Conservation (phyloP, 2,329 filamentous ascomycete species). For the Huntiella decipiens region DNA sequence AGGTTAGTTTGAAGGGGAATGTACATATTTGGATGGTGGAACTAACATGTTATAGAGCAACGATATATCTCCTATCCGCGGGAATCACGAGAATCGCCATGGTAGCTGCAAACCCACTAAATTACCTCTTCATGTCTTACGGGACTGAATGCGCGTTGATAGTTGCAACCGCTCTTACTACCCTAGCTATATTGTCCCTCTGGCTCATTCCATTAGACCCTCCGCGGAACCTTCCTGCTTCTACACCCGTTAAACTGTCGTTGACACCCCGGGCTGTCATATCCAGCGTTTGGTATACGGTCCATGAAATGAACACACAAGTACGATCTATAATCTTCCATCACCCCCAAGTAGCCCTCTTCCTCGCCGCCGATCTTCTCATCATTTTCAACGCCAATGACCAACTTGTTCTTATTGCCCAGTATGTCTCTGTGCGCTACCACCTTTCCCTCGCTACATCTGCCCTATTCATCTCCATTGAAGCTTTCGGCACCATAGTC, state of each 20-base stretch:
- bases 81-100: constrained; percentile 2
- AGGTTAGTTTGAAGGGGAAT: neutral
- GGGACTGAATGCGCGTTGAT: constrained; percentile 5
- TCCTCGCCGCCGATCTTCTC: constrained; percentile 1
- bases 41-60: constrained; percentile 2
- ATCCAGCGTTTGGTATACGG: neutral
- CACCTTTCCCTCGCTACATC: constrained; percentile 9
- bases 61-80: constrained; percentile 10
- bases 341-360: constrained; percentile 3
- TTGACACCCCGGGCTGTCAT: neutral
- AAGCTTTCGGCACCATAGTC: neutral
- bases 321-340: neutral
- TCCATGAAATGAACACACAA: neutral
- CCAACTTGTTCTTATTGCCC: constrained; percentile 11
- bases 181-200: constrained; percentile 1
- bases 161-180: neutral
- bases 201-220: constrained; percentile 9
- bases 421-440: constrained; percentile 15
- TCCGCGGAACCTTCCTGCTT: neutral
- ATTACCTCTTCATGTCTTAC: constrained; percentile 9
- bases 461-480: neutral
- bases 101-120: constrained; percentile 12
- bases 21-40: neutral
- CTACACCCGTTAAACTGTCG: neutral
- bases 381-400: neutral